These are phyloP conservation scores for Amphicarpaea edgeworthii DNA, from an alignment of 306 rosid genomes.

Conservation along the genomic window DNA sequence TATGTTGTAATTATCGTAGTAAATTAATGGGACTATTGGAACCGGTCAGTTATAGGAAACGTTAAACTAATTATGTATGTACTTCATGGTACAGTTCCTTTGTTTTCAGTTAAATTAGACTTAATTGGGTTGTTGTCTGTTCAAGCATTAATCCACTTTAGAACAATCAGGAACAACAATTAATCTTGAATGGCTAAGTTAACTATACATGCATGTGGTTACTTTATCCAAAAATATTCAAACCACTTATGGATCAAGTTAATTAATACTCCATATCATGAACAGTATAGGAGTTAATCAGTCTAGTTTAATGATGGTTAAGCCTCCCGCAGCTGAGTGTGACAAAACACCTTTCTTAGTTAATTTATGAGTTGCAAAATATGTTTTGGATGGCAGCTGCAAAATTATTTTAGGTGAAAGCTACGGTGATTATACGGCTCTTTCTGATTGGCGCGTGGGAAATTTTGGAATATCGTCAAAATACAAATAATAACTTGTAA, in stretches of 20 bases:
- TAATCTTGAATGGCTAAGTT: slow-evolving; percentile 5
- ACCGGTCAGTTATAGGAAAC: not conserved
- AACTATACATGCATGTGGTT: slow-evolving; percentile 1
- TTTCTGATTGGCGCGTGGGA: no score
- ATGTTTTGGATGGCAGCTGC: no score
- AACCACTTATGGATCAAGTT: not conserved
- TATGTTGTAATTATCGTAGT: not conserved
- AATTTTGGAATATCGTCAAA: no score
- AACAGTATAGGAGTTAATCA: not conserved
- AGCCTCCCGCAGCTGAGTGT: not conserved
- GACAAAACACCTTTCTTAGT: no score
- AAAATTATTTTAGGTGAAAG: no score
- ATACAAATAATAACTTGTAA: no score
- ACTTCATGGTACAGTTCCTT: not conserved
- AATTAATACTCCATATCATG: no score
- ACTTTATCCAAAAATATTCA: no score
- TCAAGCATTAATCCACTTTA: slow-evolving; percentile 18
- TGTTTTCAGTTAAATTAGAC: not conserved
- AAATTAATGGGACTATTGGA: not conserved
- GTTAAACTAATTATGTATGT: not conserved
- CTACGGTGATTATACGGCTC: no score
- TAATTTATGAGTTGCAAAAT: no score
- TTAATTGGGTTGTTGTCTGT: not conserved
- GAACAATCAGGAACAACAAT: not conserved
- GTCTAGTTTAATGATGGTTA: not conserved